phyloP scores from a whole-genome alignment of 2,329 filamentous ascomycete genomes.

The Phialophora chinensis region DNA sequence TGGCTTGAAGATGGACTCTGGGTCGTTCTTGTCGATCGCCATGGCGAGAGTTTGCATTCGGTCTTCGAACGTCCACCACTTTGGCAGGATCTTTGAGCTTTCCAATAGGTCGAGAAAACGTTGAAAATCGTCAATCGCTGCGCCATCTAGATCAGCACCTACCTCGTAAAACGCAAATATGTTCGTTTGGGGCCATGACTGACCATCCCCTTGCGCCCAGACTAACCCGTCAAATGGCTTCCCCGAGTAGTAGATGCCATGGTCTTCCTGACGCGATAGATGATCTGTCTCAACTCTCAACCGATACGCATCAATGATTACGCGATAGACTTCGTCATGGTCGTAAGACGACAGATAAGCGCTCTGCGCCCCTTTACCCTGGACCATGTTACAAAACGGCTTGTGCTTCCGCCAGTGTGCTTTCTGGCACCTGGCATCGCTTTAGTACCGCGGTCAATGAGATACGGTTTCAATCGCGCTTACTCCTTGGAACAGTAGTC shows the following conservation, averaged over 20 bases:
- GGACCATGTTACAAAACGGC: conserved; percentile 37
- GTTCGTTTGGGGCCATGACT: conserved; percentile 2
- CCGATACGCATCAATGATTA: conserved; percentile 43
- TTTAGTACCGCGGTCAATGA: conserved; percentile 2
- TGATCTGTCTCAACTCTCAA: conserved; percentile 42
- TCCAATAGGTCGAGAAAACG: conserved; percentile 47
- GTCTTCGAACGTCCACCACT: conserved; percentile 40
- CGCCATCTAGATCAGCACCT: not conserved
- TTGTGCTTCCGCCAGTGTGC: conserved; percentile 42
- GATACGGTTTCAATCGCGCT: not conserved
- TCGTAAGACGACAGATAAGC: conserved; percentile 38
- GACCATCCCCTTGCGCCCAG: conserved; percentile 39
- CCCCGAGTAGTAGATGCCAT: conserved; percentile 37
- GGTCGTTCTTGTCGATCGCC: conserved; percentile 35
- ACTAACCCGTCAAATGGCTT: conserved; percentile 47
- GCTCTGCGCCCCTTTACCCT: conserved; percentile 37
- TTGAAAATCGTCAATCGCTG: conserved; percentile 44
- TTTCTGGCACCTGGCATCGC: conserved; percentile 38
- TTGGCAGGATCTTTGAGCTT: conserved; percentile 47
- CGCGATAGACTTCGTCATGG: conserved; percentile 37
- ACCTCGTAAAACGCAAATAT: not conserved
- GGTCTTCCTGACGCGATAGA: conserved; percentile 38
- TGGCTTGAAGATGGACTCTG: conserved; percentile 35
- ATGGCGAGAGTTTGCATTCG: conserved; percentile 37
- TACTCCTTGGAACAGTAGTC: conserved; percentile 40